These are phyloP conservation scores for Cucurbita maxima DNA, from an alignment of 306 rosid species.

Conservation along the genomic window DNA sequence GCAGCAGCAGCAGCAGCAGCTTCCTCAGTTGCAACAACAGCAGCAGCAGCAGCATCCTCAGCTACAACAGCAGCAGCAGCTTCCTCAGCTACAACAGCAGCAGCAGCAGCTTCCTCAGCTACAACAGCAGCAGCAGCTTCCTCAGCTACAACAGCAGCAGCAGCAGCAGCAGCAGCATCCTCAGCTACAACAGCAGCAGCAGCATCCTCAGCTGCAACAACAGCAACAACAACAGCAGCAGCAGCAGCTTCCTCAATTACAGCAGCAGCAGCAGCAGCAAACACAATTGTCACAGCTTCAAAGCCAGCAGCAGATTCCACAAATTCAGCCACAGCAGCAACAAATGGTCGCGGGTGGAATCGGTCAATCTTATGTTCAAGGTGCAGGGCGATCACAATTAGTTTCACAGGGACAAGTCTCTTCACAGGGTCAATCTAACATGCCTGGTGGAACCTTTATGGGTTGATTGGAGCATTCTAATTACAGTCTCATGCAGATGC, in stretches of 20 bases:
- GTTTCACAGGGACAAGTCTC: constrained; percentile 72
- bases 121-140: constrained; percentile 23
- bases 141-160: constrained; percentile 26
- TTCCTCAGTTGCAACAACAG: constrained; percentile 4
- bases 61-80: constrained; percentile 25
- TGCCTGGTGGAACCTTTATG: constrained; percentile 75
- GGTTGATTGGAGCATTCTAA: constrained; percentile 14
- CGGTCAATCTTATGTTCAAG: constrained; percentile 69
- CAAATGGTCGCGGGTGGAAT: constrained; percentile 76
- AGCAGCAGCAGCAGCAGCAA: constrained; percentile 34
- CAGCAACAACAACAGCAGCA: constrained; percentile 16
- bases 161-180: constrained; percentile 15
- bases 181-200: neutral
- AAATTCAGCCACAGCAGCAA: constrained; percentile 75
- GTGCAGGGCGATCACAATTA: constrained; percentile 62
- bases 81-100: constrained; percentile 15
- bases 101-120: constrained; percentile 28
- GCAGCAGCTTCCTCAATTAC: neutral
- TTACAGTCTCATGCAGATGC: neutral
- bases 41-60: constrained; percentile 22
- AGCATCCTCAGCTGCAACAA: neutral
- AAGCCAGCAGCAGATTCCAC: constrained; percentile 27
- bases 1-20: constrained; percentile 10
- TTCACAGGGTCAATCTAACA: constrained; percentile 54
- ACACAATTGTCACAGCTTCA: constrained; percentile 16